These are phyloP conservation scores for Hibiscus trionum DNA, from an alignment of 345 rosid species.

Conservation along the genomic window DNA sequence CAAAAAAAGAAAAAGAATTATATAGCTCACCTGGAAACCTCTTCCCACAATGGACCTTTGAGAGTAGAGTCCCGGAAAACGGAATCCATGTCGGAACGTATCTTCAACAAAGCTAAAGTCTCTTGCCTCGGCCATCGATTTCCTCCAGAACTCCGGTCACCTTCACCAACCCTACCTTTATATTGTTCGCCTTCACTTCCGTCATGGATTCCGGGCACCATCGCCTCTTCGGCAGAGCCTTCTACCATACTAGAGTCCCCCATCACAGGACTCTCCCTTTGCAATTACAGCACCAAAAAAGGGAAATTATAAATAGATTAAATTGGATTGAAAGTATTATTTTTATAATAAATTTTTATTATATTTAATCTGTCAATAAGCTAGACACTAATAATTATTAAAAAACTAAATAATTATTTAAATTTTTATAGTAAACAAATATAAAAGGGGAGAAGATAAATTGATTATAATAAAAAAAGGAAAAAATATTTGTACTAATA, in stretches of 20 bases:
- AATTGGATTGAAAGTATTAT: too few relatives aligned
- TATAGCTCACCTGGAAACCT: conserved; percentile 44
- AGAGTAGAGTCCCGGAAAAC: conserved; percentile 60
- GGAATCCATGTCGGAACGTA: conserved; percentile 70
- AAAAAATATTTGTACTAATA: too few relatives aligned
- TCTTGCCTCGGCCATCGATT: conserved; percentile 83
- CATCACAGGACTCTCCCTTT: conserved; percentile 13
- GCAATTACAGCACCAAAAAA: conserved; percentile 16
- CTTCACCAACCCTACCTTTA: conserved; percentile 3
- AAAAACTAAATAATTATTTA: too few relatives aligned
- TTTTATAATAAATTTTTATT: too few relatives aligned
- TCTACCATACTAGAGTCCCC: conserved; percentile 28
- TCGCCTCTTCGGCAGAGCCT: conserved; percentile 18
- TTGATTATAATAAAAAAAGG: too few relatives aligned
- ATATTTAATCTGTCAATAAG: too few relatives aligned
- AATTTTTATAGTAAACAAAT: too few relatives aligned
- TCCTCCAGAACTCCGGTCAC: conserved; percentile 49
- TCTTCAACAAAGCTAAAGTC: conserved; percentile 58
- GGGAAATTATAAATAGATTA: background rate
- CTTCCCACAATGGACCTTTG: conserved; percentile 65
- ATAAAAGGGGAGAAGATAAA: too few relatives aligned
- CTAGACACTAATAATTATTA: too few relatives aligned
- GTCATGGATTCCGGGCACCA: conserved; percentile 8
- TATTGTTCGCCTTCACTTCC: conserved; percentile 34
- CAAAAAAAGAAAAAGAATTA: background rate